These are phyloP conservation scores for Nakaseomyces uthaithaninus DNA, from an alignment of 1,139 yeast species.

Conservation along the genomic window DNA sequence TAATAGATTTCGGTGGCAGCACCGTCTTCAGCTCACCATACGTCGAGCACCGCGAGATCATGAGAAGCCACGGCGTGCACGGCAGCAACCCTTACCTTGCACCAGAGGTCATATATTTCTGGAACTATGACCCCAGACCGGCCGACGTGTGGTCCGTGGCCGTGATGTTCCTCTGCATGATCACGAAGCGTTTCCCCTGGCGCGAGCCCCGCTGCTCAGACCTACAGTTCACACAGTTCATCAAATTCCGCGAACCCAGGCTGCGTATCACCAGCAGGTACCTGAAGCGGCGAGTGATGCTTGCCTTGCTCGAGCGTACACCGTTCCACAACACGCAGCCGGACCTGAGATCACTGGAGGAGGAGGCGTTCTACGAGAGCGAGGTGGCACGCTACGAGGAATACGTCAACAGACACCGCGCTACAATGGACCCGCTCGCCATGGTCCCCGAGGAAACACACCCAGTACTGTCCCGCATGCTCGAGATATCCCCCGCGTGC, in stretches of 20 bases:
- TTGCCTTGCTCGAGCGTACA: constrained; percentile 32
- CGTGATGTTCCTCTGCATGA: constrained; percentile 88
- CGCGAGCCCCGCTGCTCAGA: constrained; percentile 79
- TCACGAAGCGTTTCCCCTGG: constrained; percentile 90
- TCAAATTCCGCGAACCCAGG: constrained; percentile 3
- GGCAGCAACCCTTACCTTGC: constrained; percentile 96
- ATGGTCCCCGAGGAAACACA: constrained; percentile 55
- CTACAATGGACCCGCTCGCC: constrained; percentile 29
- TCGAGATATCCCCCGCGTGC: constrained; percentile 64
- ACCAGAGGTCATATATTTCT: constrained; percentile 70
- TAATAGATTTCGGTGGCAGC: constrained; percentile 91
- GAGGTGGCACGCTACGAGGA: constrained; percentile 20
- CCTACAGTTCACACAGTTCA: constrained; percentile 46
- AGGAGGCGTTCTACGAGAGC: constrained; percentile 18
- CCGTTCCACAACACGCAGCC: constrained; percentile 21
- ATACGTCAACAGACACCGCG: constrained; percentile 46
- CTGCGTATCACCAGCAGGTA: not conserved
- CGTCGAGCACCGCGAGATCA: constrained; percentile 54
- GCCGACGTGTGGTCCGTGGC: constrained; percentile 94
- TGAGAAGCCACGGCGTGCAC: constrained; percentile 80
- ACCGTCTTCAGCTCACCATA: constrained; percentile 85
- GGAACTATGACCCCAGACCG: constrained; percentile 79
- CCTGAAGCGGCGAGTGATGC: not conserved
- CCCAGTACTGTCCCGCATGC: constrained; percentile 53
- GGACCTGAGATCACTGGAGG: constrained; percentile 27